A percentile compares a stretch with the other conserved stretches of the same genome.
phyloP scores from a whole-genome alignment of 1,284 basidiomycete species.

The Irpex lacteus region DNA sequence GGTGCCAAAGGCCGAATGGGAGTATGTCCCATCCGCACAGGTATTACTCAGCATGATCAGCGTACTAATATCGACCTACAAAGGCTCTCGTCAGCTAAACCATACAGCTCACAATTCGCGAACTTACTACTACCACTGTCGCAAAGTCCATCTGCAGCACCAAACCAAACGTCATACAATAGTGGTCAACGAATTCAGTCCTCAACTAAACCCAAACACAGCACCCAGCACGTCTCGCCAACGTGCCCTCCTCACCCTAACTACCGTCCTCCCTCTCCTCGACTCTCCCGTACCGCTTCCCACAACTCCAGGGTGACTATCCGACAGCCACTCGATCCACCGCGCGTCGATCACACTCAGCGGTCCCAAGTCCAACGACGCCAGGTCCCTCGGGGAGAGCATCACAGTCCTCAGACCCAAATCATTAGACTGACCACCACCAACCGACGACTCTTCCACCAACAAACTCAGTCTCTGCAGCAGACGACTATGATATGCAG shows the following conservation, averaged over 20 bases:
- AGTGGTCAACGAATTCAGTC: neutral
- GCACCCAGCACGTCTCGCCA: slow-evolving; percentile 49
- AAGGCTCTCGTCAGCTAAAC: neutral
- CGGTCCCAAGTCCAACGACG: slow-evolving; percentile 68
- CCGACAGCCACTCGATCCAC: slow-evolving; percentile 73
- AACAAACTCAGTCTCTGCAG: neutral
- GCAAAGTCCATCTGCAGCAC: neutral
- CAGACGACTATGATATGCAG: neutral
- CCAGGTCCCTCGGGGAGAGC: slow-evolving; percentile 56
- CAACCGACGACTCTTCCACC: neutral
- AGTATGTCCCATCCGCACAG: neutral
- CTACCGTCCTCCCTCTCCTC: slow-evolving; percentile 26
- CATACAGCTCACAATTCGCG: neutral
- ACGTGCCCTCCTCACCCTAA: neutral
- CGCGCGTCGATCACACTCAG: slow-evolving; percentile 63
- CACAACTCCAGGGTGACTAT: slow-evolving; percentile 51
- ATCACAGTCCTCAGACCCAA: slow-evolving; percentile 14
- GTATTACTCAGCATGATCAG: neutral
- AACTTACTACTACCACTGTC: neutral
- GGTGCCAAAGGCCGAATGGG: neutral
- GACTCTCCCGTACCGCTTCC: slow-evolving; percentile 37
- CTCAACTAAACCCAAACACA: slow-evolving; percentile 39
- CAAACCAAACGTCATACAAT: no score
- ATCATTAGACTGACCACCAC: slow-evolving; percentile 1
- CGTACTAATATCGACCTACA: neutral